phyloP scores from a whole-genome alignment of 2,329 filamentous ascomycete genomes.

The Sclerotinia nivalis region DNA sequence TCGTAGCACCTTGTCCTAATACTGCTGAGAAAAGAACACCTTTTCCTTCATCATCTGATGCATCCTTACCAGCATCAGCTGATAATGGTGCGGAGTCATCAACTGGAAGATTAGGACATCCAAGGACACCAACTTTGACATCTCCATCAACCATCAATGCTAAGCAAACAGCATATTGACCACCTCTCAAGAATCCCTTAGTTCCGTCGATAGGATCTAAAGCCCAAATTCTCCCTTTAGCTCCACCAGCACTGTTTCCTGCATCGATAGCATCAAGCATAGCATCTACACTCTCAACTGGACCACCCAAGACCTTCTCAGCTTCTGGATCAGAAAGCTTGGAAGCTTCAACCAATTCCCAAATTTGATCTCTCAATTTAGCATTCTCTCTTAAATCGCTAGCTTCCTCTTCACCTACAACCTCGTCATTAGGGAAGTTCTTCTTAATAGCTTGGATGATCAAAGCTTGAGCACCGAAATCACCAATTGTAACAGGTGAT shows the following conservation, averaged over 20 bases:
- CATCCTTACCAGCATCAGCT: constrained; percentile 70
- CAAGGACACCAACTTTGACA: constrained; percentile 91
- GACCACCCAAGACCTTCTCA: constrained; percentile 68
- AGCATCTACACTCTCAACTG: constrained; percentile 63
- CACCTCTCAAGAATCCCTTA: constrained; percentile 93
- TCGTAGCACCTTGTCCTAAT: constrained; percentile 75
- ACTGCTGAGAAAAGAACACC: constrained; percentile 90
- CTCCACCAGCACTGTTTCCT: constrained; percentile 70
- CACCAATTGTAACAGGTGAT: constrained; percentile 94
- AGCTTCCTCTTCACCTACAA: constrained; percentile 95
- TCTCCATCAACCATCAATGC: constrained; percentile 90
- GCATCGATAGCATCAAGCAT: constrained; percentile 69
- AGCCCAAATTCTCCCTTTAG: constrained; percentile 83
- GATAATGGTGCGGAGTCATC: constrained; percentile 74
- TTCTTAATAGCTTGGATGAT: constrained; percentile 88
- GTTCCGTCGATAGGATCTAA: constrained; percentile 98
- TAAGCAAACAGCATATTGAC: constrained; percentile 95
- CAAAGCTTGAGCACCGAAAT: constrained; percentile 95
- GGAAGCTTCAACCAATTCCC: constrained; percentile 75
- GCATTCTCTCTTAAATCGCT: constrained; percentile 72
- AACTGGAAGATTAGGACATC: constrained; percentile 91
- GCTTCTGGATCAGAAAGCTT: constrained; percentile 66
- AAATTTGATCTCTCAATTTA: constrained; percentile 72
- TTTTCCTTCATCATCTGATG: constrained; percentile 70
- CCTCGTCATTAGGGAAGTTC: constrained; percentile 86